Percentiles rank a stretch among this genome's conserved stretches.
Evolutionary conservation across 2,329 filamentous ascomycete genomes (phyloP).

Genomic region (Neonectria sp.): DNA sequence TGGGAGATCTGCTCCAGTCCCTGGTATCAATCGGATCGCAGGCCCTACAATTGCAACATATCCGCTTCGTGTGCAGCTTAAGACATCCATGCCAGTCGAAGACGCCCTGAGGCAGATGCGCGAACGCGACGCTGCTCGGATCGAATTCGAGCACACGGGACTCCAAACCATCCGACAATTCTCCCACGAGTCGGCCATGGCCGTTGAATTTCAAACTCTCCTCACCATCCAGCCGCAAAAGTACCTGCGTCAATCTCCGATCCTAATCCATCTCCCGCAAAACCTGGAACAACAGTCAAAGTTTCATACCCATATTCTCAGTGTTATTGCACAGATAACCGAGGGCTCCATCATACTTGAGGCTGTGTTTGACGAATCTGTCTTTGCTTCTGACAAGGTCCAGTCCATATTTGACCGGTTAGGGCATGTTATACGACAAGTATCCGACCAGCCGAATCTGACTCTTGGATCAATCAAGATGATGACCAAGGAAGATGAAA

Average conservation of each 20-base stretch:
- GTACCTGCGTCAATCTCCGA: neutral
- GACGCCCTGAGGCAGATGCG: neutral
- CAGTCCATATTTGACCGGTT: neutral
- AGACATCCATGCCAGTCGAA: neutral
- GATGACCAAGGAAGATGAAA: neutral
- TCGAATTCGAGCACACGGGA: slow-evolving; percentile 8
- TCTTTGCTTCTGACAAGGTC: neutral
- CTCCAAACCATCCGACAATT: neutral
- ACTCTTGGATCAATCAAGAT: neutral
- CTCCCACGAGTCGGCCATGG: neutral
- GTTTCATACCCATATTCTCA: neutral
- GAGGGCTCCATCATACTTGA: neutral
- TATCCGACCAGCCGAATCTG: neutral
- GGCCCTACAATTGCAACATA: slow-evolving; percentile 12
- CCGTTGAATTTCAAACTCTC: slow-evolving; percentile 8
- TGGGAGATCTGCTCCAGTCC: slow-evolving; percentile 2
- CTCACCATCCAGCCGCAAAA: slow-evolving; percentile 3
- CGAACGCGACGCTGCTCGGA: neutral
- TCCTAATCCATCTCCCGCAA: neutral
- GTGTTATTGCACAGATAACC: neutral
- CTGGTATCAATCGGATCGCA: neutral
- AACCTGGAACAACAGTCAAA: neutral
- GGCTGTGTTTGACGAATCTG: neutral
- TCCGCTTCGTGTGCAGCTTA: neutral
- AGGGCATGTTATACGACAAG: neutral